Evolutionary conservation across 371 early-diverging fungal genomes (phyloP).

Genomic region (Ecytonucleospora hepatopenaei): DNA sequence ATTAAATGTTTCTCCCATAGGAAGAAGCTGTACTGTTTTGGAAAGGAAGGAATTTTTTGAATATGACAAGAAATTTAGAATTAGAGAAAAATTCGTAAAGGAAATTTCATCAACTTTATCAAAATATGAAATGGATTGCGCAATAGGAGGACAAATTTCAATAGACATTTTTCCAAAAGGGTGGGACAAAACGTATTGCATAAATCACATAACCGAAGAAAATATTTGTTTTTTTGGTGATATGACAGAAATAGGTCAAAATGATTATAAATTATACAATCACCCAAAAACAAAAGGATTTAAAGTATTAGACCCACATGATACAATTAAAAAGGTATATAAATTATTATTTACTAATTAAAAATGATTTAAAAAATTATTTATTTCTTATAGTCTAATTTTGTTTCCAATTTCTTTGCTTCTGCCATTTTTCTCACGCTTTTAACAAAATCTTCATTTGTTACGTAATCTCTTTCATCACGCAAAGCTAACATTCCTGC

Average conservation of each 20-base stretch:
- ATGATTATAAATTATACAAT: constrained; percentile 89
- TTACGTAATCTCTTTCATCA: constrained; percentile 87
- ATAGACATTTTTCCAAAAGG: constrained; percentile 98
- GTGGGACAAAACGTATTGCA: constrained; percentile 86
- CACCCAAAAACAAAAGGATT: constrained; percentile 74
- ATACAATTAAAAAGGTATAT: constrained; percentile 71
- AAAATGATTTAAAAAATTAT: constrained; percentile 14
- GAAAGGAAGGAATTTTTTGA: constrained; percentile 83
- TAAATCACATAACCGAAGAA: constrained; percentile 73
- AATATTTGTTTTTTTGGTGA: constrained; percentile 98
- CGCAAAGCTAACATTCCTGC: constrained; percentile 99
- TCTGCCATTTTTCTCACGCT: constrained; percentile 93
- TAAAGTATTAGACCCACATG: constrained; percentile 70
- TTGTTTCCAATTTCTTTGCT: constrained; percentile 90
- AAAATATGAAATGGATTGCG: constrained; percentile 65
- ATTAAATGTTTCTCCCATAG: constrained; percentile 96
- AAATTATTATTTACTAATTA: background rate
- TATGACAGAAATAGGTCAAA: constrained; percentile 89
- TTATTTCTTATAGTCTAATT: constrained; percentile 70
- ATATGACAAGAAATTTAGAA: constrained; percentile 65
- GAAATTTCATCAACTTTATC: constrained; percentile 60
- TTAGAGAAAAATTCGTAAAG: constrained; percentile 67
- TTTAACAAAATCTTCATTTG: constrained; percentile 97
- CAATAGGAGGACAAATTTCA: constrained; percentile 98
- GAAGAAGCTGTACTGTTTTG: constrained; percentile 77